A percentile compares a stretch with the other conserved stretches of the same genome.
Evolutionary conservation across 306 rosid species (phyloP).

Genomic region (Notholithocarpus densiflorus): DNA sequence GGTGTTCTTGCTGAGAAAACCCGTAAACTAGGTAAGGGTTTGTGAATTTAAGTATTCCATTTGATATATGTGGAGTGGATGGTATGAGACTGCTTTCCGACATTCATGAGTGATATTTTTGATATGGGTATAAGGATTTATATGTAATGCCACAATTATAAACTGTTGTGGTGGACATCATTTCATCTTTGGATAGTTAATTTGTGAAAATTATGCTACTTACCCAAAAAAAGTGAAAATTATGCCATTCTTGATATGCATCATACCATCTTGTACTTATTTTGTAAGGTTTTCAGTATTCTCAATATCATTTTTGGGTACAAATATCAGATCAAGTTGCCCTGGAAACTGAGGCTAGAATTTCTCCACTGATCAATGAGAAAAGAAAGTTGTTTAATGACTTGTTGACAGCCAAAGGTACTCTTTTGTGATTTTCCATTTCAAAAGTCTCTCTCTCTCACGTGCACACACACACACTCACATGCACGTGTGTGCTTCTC

Average conservation of each 20-base stretch:
- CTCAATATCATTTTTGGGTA: conserved; percentile 22
- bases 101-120: not conserved
- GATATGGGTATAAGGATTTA: not conserved
- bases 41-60: conserved; percentile 13
- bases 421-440: conserved; percentile 23
- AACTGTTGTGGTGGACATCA: not conserved
- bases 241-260: conserved; percentile 2
- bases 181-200: conserved; percentile 16
- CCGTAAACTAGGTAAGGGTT: conserved; percentile 66
- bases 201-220: conserved; percentile 3
- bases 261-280: not conserved
- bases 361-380: conserved; percentile 81
- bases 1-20: conserved; percentile 92
- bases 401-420: conserved; percentile 94
- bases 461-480: not conserved
- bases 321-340: conserved; percentile 72
- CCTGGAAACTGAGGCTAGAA: conserved; percentile 80
- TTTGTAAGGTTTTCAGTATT: conserved; percentile 15
- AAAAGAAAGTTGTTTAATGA: conserved; percentile 91
- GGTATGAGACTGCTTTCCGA: conserved; percentile 13
- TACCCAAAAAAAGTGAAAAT: not conserved
- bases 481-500: not conserved
- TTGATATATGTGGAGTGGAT: conserved; percentile 5
- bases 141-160: conserved; percentile 17
- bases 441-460: conserved; percentile 6